These are phyloP conservation scores for Botrytis squamosa DNA, from an alignment of 2,329 filamentous ascomycete genomes.

Conservation along the genomic window DNA sequence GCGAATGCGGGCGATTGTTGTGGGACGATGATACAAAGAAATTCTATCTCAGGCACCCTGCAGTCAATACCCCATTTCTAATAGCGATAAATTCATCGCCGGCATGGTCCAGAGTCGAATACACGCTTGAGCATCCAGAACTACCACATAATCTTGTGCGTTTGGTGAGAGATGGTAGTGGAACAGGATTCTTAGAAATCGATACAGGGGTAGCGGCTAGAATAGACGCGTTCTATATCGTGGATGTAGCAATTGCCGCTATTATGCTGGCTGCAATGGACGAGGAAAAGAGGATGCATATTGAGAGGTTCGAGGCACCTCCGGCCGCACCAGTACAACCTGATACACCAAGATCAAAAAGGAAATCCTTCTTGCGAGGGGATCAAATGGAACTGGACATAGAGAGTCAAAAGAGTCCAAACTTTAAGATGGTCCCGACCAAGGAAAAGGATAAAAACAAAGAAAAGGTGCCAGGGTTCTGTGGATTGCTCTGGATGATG, in stretches of 20 bases:
- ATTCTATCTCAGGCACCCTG: slow-evolving; percentile 63
- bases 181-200: slow-evolving; percentile 59
- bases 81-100: slow-evolving; percentile 58
- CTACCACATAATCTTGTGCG: slow-evolving; percentile 59
- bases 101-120: slow-evolving; percentile 60
- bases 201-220: slow-evolving; percentile 58
- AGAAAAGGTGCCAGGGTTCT: slow-evolving; percentile 48
- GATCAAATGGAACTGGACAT: slow-evolving; percentile 62
- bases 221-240: slow-evolving; percentile 60
- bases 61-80: slow-evolving; percentile 62
- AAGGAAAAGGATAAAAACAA: slow-evolving; percentile 45
- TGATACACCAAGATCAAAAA: slow-evolving; percentile 32
- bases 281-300: slow-evolving; percentile 52
- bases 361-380: slow-evolving; percentile 42
- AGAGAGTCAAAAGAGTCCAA: slow-evolving; percentile 54
- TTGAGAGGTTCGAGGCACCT: slow-evolving; percentile 60
- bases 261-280: slow-evolving; percentile 57
- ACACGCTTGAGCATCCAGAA: slow-evolving; percentile 64
- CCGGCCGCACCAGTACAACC: slow-evolving; percentile 41
- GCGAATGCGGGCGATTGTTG: slow-evolving; percentile 69
- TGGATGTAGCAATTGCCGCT: slow-evolving; percentile 61
- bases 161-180: slow-evolving; percentile 59
- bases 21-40: slow-evolving; percentile 62
- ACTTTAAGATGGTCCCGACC: slow-evolving; percentile 39
- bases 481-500: slow-evolving; percentile 52